Base-by-base conservation (phyloP, 345 rosid species). In the Hibiscus trionum region DNA sequence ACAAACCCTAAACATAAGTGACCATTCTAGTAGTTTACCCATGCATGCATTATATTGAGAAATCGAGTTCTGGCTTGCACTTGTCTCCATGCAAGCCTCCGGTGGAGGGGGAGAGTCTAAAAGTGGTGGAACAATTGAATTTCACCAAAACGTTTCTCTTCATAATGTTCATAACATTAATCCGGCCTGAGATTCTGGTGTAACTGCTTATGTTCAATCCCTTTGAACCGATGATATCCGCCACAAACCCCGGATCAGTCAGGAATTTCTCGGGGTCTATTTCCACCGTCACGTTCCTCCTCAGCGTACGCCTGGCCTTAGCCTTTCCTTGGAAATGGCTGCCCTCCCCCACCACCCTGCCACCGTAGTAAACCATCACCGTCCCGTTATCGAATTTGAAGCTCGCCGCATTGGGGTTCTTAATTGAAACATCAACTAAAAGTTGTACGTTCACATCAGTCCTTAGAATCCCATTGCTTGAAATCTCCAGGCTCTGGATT, bases 371-470 rank as follows among this genome's bases (percentile, higher is more conserved):
- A 66, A 66, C 9, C n/a, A 14, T 2, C 55, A 53, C 46, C 11
- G 70, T 44, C 29, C 59, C 29, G 26, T 50, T 67, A 1, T 50
- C 16, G 26, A 67, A 24, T 24, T 66, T 46, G 70, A 70, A 72
- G 24, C 59, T 57, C 16, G 78, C 87, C n/a, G 31, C 67, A 26
- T 88, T 86, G 12, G 88, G 93, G 57, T 88, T 88, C 72, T 77
- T 83, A 16, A 88, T 62, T 1, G 85, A 78, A 37, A 86, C 77
- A 2, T 83, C 83, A 4, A 74, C 84, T 7, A 80, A 3, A 66
- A 85, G 73, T 3, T 82, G 82, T 49, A 82, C 74, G 81, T 84
- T 88, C 29, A 39, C 68, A 7, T 26, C 76, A 1, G 17, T 15
- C 2, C n/a, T 70, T 44, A 74, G 49, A 12, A 72, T 75, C 3